These are phyloP conservation scores for Phytomonas sp. DNA, from an alignment of 208 protist species.

Conservation along the genomic window DNA sequence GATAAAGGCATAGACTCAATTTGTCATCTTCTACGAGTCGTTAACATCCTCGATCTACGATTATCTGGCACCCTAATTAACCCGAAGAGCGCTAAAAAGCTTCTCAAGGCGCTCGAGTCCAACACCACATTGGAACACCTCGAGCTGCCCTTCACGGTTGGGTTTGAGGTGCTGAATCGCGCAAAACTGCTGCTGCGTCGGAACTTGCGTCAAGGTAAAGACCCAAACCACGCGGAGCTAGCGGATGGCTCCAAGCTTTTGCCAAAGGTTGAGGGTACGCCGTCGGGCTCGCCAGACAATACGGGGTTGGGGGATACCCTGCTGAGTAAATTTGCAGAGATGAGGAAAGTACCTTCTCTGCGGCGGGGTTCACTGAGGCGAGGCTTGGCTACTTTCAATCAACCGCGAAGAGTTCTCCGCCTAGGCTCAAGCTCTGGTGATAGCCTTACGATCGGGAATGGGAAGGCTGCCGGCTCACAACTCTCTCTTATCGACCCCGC, in stretches of 20 bases:
- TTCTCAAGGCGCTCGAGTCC: constrained; percentile 29
- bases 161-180: constrained; percentile 29
- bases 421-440: background rate
- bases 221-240: constrained; percentile 11
- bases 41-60: constrained; percentile 29
- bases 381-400: background rate
- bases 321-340: background rate
- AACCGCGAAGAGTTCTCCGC: background rate
- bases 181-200: constrained; percentile 16
- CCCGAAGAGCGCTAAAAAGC: constrained; percentile 16
- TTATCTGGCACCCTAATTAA: constrained; percentile 40
- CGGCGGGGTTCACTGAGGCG: background rate
- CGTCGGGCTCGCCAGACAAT: background rate
- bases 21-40: constrained; percentile 25
- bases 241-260: background rate
- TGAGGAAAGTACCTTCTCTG: background rate
- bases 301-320: background rate
- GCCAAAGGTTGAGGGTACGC: background rate
- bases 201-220: constrained; percentile 10
- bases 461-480: background rate
- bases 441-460: background rate
- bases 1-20: constrained; percentile 33
- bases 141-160: constrained; percentile 73
- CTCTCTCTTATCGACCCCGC: background rate
- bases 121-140: constrained; percentile 32